Evolutionary conservation across 2,329 filamentous ascomycete species (phyloP).

Genomic region (Xylariaceae sp.): DNA sequence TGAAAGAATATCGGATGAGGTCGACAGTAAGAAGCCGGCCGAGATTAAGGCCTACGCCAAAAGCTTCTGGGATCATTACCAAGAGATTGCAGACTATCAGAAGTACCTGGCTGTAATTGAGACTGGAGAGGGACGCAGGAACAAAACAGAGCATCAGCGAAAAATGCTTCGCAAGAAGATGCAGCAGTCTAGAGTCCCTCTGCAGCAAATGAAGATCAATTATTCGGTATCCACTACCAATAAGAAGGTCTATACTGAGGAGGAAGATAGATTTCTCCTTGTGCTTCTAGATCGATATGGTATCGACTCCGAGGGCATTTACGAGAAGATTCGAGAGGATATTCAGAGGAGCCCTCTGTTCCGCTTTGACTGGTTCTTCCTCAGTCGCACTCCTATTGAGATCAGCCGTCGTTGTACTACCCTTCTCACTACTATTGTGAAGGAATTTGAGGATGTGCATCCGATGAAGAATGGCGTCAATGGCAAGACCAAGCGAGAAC

Average conservation of each 20-base stretch:
- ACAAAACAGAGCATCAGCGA: conserved; percentile 85
- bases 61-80: conserved; percentile 94
- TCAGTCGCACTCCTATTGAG: conserved; percentile 89
- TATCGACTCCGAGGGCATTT: conserved; percentile 83
- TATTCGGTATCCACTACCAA: conserved; percentile 99
- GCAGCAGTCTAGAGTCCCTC: conserved; percentile 89
- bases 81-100: conserved; percentile 80
- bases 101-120: conserved; percentile 90
- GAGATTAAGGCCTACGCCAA: conserved; percentile 91
- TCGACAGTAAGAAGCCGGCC: conserved; percentile 81
- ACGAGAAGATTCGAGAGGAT: conserved; percentile 94
- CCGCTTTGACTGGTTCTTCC: conserved; percentile 99
- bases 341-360: conserved; percentile 93
- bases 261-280: conserved; percentile 92
- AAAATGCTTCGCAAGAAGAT: conserved; percentile 95
- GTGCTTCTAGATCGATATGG: conserved; percentile 91
- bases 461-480: conserved; percentile 57
- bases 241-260: conserved; percentile 99
- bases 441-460: conserved; percentile 78
- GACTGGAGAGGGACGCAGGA: conserved; percentile 83
- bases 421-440: conserved; percentile 86
- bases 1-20: conserved; percentile 77
- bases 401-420: conserved; percentile 91
- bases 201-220: conserved; percentile 98
- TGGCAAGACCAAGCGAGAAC: conserved; percentile 69